Evolutionary conservation across 352 stramenopile genomes (phyloP).

Genomic region (Phytophthora hibernalis): DNA sequence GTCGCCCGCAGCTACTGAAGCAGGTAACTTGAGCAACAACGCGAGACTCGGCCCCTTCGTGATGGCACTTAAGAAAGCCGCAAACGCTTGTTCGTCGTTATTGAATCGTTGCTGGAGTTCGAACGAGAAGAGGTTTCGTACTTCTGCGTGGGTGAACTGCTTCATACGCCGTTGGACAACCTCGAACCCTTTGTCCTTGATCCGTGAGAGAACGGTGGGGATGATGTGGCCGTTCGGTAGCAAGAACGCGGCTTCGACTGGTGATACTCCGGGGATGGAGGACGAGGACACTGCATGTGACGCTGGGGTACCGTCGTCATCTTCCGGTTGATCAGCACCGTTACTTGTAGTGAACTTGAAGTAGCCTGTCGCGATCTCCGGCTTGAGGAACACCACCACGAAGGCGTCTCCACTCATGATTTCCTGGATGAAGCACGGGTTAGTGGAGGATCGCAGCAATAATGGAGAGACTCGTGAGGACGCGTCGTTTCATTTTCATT

Average conservation of each 20-base stretch:
- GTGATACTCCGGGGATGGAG: conserved; percentile 42
- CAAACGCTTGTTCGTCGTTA: conserved; percentile 34
- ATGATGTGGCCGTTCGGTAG: conserved; percentile 54
- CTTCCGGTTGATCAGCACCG: background rate
- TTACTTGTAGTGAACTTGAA: conserved; percentile 45
- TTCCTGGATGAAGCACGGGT: background rate
- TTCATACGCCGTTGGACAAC: conserved; percentile 48
- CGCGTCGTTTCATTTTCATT: conserved; percentile 31
- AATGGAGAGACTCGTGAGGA: conserved; percentile 25
- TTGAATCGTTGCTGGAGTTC: conserved; percentile 42
- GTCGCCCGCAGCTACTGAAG: conserved; percentile 11
- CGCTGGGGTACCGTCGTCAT: background rate
- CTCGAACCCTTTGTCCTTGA: conserved; percentile 67
- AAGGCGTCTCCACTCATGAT: conserved; percentile 39
- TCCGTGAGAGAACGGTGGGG: conserved; percentile 39
- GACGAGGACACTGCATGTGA: conserved; percentile 9
- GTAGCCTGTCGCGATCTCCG: conserved; percentile 65
- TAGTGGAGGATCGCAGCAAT: conserved; percentile 3
- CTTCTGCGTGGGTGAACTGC: conserved; percentile 45
- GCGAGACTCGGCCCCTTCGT: conserved; percentile 67
- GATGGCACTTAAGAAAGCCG: conserved; percentile 60
- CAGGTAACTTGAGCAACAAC: conserved; percentile 60
- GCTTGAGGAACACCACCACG: conserved; percentile 60
- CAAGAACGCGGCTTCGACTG: conserved; percentile 50
- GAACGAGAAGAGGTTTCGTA: conserved; percentile 48